Evolutionary conservation across 2,329 filamentous ascomycete species (phyloP).

Genomic region (Fusarium stilboides): DNA sequence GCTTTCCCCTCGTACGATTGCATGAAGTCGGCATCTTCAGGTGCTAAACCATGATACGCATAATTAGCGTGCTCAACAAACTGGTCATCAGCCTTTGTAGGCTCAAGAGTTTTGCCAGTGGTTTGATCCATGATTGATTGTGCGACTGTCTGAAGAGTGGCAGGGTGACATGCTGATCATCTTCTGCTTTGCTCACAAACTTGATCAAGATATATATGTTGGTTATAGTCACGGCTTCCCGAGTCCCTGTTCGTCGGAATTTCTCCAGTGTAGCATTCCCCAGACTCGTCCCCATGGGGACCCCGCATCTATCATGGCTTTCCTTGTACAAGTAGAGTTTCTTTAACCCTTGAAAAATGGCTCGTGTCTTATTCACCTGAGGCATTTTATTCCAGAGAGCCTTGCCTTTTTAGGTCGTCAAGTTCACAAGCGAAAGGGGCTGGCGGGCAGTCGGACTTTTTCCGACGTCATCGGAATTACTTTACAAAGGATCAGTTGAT

Average conservation of each 20-base stretch:
- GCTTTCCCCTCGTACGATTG: constrained; percentile 28
- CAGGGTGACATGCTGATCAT: too few relatives aligned
- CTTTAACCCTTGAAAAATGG: too few relatives aligned
- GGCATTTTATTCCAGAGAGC: too few relatives aligned
- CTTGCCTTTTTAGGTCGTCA: too few relatives aligned
- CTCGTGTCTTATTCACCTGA: too few relatives aligned
- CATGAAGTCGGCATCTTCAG: constrained; percentile 39
- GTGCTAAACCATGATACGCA: constrained; percentile 45
- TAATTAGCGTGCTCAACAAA: constrained; percentile 12
- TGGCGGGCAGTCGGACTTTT: too few relatives aligned
- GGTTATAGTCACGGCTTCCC: fast-evolving
- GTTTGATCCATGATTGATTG: neutral
- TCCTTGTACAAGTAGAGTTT: too few relatives aligned
- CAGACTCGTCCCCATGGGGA: neutral
- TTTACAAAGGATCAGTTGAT: too few relatives aligned
- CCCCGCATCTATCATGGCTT: constrained; percentile 1
- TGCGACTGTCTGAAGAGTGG: too few relatives aligned
- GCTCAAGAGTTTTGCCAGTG: neutral
- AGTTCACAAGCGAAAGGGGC: too few relatives aligned
- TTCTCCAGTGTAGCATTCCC: neutral
- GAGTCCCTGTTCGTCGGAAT: neutral
- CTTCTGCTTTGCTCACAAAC: too few relatives aligned
- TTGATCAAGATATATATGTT: neutral
- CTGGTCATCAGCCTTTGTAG: constrained; percentile 12
- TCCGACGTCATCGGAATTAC: too few relatives aligned